Evolutionary conservation across 352 stramenopile species (phyloP), one percentile per base, ranked within the genome.

Genomic region (Phytophthora litchii): DNA sequence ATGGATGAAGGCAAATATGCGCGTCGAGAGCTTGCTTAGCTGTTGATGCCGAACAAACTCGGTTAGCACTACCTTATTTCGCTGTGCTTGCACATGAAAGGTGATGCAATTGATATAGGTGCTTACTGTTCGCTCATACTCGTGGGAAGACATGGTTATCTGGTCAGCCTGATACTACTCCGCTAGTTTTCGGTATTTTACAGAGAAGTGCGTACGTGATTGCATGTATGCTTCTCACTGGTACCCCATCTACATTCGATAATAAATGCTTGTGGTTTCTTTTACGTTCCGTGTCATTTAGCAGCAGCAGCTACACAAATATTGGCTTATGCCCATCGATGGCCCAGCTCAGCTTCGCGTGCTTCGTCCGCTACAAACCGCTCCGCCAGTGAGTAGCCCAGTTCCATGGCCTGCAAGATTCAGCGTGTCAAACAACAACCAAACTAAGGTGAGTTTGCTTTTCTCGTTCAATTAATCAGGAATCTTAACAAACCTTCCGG

Each of bases 1-100:
- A 95, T 97, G 75, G 73, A 86, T 42, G 91, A 97, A 63, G 61
- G 78, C 25, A 91, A 95, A 61, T 98, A 96, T 76, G 66, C 72
- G n/a, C 81, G 71, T 41, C 76, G 83, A 31, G 78, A 94, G 56
- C 83, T 94, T 59, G 72, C 70, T 14, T 92, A 75, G 45, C 45
- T 34, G 52, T 56, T 23, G 49, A 40, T 32, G 34, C 43, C 45
- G 21, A 40, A 20, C 31, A 25, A 4, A 17, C 19, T 67, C 20
- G 44, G 16, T 46, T 29, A 31, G 40, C 35, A 57, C 36, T 36
- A 31, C 38, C 16, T 7, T 11, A 49, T 37, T 60, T 56, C n/a
- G 46, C 58, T 42, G 25, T 37, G 59, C 4, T 27, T 38, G 19
- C 6, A 35, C 36, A 27, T 11, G 52, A 51, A 46, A 43, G 45